Percentiles rank a stretch among this genome's conserved stretches.
These are phyloP conservation scores for Saprolegnia diclina DNA, from an alignment of 352 stramenopile species.

Conservation along the genomic window DNA sequence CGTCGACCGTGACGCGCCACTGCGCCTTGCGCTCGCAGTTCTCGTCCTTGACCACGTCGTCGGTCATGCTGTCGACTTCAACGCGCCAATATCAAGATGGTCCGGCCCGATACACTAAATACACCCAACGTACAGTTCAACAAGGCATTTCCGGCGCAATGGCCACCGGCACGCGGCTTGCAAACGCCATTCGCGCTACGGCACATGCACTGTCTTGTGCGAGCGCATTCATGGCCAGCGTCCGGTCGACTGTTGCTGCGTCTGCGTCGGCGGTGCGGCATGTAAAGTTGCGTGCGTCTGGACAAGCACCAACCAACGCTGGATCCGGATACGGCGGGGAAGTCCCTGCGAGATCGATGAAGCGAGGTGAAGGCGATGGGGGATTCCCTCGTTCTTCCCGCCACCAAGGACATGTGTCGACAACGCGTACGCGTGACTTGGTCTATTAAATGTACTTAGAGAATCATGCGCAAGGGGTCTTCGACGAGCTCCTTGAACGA, in stretches of 20 bases:
- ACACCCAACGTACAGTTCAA: neutral
- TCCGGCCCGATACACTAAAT: neutral
- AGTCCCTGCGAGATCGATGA: neutral
- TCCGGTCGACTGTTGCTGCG: no score
- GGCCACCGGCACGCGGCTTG: no score
- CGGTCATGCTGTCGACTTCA: neutral
- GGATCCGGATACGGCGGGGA: neutral
- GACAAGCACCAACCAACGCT: neutral
- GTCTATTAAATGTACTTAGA: slow-evolving; percentile 57
- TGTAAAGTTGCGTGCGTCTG: no score
- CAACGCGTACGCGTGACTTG: neutral
- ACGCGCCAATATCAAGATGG: neutral
- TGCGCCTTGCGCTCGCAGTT: slow-evolving; percentile 23
- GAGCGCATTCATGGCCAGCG: no score
- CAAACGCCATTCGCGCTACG: no score
- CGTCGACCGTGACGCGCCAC: slow-evolving; percentile 17
- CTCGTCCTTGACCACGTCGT: slow-evolving; percentile 11
- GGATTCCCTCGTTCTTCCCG: slow-evolving; percentile 2
- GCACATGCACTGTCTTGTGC: no score
- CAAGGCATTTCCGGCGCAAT: no score
- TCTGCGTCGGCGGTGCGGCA: no score
- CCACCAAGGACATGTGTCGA: no score
- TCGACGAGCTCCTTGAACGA: slow-evolving; percentile 96
- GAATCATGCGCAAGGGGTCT: slow-evolving; percentile 94
- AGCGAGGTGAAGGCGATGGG: neutral